Evolutionary conservation across 306 rosid genomes (phyloP), one percentile per base, ranked within the genome.

Genomic region (Luffa acutangula): DNA sequence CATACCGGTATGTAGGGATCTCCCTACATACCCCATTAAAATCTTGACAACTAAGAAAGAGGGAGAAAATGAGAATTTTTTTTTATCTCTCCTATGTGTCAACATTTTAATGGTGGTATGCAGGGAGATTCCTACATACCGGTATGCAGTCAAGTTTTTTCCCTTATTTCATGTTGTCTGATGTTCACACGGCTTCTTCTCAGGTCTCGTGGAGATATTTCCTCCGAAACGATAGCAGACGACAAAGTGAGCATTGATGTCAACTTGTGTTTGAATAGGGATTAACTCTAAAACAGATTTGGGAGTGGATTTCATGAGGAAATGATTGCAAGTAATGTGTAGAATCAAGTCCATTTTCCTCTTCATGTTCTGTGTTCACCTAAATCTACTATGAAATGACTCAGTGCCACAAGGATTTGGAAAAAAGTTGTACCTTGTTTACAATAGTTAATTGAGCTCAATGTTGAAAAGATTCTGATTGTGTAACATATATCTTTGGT

Each of bases 391-490:
- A 14, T 31, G 60, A 31, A 46, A 20, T 49, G 78, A 73, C 45
- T 49, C 59, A 36, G 62, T 49, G 62, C 46, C 45, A 74, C 14
- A 51, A 33, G 34, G 46, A 20, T 49, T 52, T 74, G 15, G 15
- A 49, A 31, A 72, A 45, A 48, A 15, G 7, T 15, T 74, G 78
- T 74, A 49, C 42, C 39, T 46, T 71, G 57, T 71, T 46, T 21
- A 72, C 31, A 48, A 72, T 72, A 72, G 77, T 13, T 72, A 45
- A 71, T 71, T 71, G 76, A 71, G 20, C 76, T 46, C 21, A 72
- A 72, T 25, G 58, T 48, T 46, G 76, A 43, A 69, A 43, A 18
- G 43, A 37, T 37, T 65, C n/a, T 39, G 33, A n/a, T 67, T 18
- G 36, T 67, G 75, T 67, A 42, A 67, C 75, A 37, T 67, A 8